Evolutionary conservation across 2,329 filamentous ascomycete genomes (phyloP), one percentile per base, ranked within the genome.

Genomic region (Fusarium denticulatum): DNA sequence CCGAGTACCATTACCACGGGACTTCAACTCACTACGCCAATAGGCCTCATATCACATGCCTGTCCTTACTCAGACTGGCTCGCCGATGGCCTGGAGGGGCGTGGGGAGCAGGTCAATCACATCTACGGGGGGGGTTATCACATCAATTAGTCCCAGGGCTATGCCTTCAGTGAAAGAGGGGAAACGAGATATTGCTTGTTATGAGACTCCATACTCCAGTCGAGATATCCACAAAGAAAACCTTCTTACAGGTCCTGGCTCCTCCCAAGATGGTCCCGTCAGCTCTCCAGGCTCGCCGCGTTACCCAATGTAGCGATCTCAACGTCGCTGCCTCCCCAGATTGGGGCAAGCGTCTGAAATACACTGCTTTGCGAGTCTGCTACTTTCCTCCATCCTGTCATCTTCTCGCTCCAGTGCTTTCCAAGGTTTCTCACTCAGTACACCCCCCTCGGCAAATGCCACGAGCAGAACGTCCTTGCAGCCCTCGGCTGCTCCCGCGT

Each of bases 331-430:
- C 73, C 68, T 69, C 77, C 80, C 78, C 78, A 75, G 72, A 81
- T 79, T 74, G 74, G 81, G 80, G 74, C 74, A 82, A 78, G 80
- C 80, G 76, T 72, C 73, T 74, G 49, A 64, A 73, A 73, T 74
- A 76, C 69, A 78, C 64, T 74, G 55, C 49, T 61, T 58, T 74
- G 56, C 62, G 50, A 76, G 63, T 36, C 69, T 63, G 59, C 64
- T 70, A 60, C 45, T 59, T 39, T 74, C 50, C 71, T 62, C 75
- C 69, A 52, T 65, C 64, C 71, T 53, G 56, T 52, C 60, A 39
- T 61, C 62, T 60, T 66, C 67, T 67, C 67, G 62, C 64, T 73
- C 56, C 71, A 72, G 60, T 73, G 60, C 64, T 67, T 64, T 63
- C 69, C 74, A 67, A 69, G 68, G 61, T 46, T 64, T 50, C 63